phyloP scores from a whole-genome alignment of 1,139 yeast species.

The Candida sanyaensis region DNA sequence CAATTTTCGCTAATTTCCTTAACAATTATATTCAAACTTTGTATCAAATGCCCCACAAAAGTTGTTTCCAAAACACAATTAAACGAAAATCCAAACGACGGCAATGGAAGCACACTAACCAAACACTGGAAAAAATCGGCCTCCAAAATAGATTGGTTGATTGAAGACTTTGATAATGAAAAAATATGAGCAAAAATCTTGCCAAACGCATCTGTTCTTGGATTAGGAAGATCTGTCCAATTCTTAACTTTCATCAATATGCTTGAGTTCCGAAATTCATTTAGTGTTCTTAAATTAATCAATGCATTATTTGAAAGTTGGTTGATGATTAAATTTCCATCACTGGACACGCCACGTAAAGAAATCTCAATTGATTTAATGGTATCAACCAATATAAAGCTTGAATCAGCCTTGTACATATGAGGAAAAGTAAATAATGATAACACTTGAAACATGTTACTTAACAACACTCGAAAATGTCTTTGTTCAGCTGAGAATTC shows the following conservation, averaged over 20 bases:
- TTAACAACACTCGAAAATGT: conserved; percentile 29
- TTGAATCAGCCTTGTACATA: conserved; percentile 37
- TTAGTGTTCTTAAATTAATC: conserved; percentile 56
- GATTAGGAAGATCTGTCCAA: conserved; percentile 27
- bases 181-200: conserved; percentile 38
- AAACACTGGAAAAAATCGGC: conserved; percentile 57
- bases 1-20: conserved; percentile 26
- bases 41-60: conserved; percentile 41
- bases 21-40: conserved; percentile 27
- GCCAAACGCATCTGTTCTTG: conserved; percentile 32
- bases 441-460: conserved; percentile 39
- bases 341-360: conserved; percentile 54
- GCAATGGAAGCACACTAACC: conserved; percentile 49
- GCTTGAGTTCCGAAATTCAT: conserved; percentile 43
- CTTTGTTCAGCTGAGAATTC: conserved; percentile 19
- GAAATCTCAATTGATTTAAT: conserved; percentile 68
- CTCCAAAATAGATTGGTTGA: conserved; percentile 35
- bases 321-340: conserved; percentile 44
- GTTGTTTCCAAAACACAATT: conserved; percentile 44
- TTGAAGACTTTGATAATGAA: conserved; percentile 27
- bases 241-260: conserved; percentile 33
- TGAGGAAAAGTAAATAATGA: conserved; percentile 44
- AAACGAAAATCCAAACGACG: conserved; percentile 36
- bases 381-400: conserved; percentile 49
- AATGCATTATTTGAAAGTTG: conserved; percentile 64